A percentile compares a stretch with the other conserved stretches of the same genome.
These are phyloP conservation scores for Clitopilus hobsonii DNA, from an alignment of 768 basidiomycete species.

Conservation along the genomic window DNA sequence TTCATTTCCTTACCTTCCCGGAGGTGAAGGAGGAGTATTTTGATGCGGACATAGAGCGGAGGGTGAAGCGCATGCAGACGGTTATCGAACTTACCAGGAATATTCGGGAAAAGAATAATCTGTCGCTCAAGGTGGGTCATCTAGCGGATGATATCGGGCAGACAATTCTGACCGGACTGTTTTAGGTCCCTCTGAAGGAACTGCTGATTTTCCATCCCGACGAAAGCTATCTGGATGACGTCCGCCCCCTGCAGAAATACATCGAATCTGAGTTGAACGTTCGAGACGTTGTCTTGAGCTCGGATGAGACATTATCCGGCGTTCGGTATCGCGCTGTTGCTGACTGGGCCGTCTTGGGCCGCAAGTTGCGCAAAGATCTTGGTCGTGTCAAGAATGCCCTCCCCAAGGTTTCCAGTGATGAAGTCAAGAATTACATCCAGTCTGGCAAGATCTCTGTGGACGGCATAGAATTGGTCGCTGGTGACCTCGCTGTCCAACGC, in stretches of 20 bases:
- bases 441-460: constrained; percentile 80
- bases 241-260: constrained; percentile 79
- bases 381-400: constrained; percentile 85
- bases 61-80: constrained; percentile 91
- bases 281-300: constrained; percentile 83
- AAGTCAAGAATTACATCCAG: constrained; percentile 69
- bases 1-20: constrained; percentile 96
- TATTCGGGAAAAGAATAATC: constrained; percentile 79
- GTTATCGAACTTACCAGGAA: constrained; percentile 91
- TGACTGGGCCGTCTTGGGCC: constrained; percentile 92
- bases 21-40: constrained; percentile 93
- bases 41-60: constrained; percentile 87
- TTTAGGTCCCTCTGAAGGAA: constrained; percentile 86
- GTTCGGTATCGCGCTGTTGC: constrained; percentile 89
- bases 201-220: constrained; percentile 92
- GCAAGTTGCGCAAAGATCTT: constrained; percentile 90
- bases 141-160: not conserved
- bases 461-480: constrained; percentile 83
- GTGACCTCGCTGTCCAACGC: constrained; percentile 89
- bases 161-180: constrained; percentile 4
- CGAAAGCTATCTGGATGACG: constrained; percentile 77
- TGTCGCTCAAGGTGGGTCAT: constrained; percentile 80
- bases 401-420: constrained; percentile 75
- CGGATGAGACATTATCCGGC: constrained; percentile 80
- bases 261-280: constrained; percentile 95